Conservation (phyloP, 2,329 filamentous ascomycete species). For the Clonostachys chloroleuca region DNA sequence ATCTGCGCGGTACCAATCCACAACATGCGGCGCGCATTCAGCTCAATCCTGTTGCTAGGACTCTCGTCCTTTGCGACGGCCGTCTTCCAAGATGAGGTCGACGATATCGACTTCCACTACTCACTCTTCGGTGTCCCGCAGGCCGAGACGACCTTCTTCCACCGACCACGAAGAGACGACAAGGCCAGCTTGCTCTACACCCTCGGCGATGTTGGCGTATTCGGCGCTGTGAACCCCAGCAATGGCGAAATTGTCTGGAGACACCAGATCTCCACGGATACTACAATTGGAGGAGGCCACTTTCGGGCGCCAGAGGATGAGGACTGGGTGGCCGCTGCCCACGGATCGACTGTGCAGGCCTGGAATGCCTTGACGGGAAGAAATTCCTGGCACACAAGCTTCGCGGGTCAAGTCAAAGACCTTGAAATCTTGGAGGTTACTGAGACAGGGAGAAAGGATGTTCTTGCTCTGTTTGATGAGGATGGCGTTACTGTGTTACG, state of each 20-base stretch:
- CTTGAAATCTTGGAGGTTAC: conserved; percentile 74
- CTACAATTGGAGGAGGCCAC: conserved; percentile 41
- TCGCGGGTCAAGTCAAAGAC: conserved; percentile 57
- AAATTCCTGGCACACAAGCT: conserved; percentile 67
- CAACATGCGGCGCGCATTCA: conserved; percentile 28
- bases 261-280: conserved; percentile 57
- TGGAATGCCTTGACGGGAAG: conserved; percentile 84
- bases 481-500: conserved; percentile 55
- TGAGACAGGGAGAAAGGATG: conserved; percentile 59
- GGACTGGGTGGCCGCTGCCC: conserved; percentile 70
- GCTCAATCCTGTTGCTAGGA: conserved; percentile 30
- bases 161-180: conserved; percentile 75
- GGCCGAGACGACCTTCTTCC: conserved; percentile 87
- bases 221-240: conserved; percentile 86
- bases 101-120: conserved; percentile 89
- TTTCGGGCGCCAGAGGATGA: conserved; percentile 76
- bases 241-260: conserved; percentile 85
- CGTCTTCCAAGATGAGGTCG: conserved; percentile 87
- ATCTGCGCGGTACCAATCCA: not conserved
- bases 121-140: conserved; percentile 81
- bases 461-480: conserved; percentile 64
- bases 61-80: conserved; percentile 45
- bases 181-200: conserved; percentile 90
- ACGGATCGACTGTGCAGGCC: conserved; percentile 65
- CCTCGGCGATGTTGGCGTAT: conserved; percentile 74